These are phyloP conservation scores for Beauveria brongniartii DNA, from an alignment of 2,329 filamentous ascomycete genomes.

Conservation along the genomic window DNA sequence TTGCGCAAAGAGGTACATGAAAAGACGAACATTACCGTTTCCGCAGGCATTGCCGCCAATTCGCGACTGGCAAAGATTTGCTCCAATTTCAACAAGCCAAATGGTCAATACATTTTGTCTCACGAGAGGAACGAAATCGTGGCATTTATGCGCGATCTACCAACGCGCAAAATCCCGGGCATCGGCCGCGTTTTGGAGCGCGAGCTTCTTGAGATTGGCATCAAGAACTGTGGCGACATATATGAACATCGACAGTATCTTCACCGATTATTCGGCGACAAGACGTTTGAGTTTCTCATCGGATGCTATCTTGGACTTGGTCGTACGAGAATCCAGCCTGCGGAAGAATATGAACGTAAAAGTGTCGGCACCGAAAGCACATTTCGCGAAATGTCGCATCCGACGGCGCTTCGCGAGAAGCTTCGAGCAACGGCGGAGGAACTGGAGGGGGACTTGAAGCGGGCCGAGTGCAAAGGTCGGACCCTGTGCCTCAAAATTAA, in stretches of 20 bases:
- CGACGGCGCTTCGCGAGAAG: slow-evolving; percentile 62
- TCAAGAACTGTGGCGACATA: slow-evolving; percentile 84
- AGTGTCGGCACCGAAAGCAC: slow-evolving; percentile 91
- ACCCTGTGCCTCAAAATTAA: slow-evolving; percentile 91
- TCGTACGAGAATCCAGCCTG: slow-evolving; percentile 74
- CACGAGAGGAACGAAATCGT: slow-evolving; percentile 69
- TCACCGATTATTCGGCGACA: slow-evolving; percentile 77
- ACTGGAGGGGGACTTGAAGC: slow-evolving; percentile 74
- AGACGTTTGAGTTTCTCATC: slow-evolving; percentile 80
- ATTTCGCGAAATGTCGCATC: slow-evolving; percentile 70
- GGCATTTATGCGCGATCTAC: slow-evolving; percentile 74
- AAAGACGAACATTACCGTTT: slow-evolving; percentile 76
- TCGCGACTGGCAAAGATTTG: slow-evolving; percentile 91
- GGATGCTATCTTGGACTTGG: slow-evolving; percentile 80
- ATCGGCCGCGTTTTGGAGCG: slow-evolving; percentile 91
- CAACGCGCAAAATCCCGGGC: slow-evolving; percentile 87
- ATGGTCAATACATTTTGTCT: slow-evolving; percentile 76
- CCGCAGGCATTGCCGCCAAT: slow-evolving; percentile 89
- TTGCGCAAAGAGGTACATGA: slow-evolving; percentile 71
- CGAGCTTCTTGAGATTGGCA: slow-evolving; percentile 77
- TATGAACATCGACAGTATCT: slow-evolving; percentile 68
- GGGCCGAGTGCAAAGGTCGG: slow-evolving; percentile 78
- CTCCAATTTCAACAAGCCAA: slow-evolving; percentile 93
- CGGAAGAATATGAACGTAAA: slow-evolving; percentile 85
- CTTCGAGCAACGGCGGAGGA: slow-evolving; percentile 76